Evolutionary conservation across 768 basidiomycete species (phyloP).

Genomic region (Leccinellum rugosiceps): DNA sequence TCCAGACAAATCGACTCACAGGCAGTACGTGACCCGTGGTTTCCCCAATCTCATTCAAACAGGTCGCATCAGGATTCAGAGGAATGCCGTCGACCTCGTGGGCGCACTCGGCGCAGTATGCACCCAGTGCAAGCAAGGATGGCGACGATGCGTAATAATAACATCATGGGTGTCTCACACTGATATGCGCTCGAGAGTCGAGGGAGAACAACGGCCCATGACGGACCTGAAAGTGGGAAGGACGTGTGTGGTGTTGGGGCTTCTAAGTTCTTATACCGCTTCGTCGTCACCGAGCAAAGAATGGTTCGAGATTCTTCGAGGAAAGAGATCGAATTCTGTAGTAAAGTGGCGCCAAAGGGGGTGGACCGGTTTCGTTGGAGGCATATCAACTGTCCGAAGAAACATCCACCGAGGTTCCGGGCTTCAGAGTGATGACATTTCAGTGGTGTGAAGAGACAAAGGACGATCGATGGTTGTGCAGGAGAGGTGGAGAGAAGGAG

Average conservation of each 20-base stretch:
- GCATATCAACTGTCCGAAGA: neutral
- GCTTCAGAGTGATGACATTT: no score
- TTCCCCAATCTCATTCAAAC: neutral
- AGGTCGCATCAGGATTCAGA: neutral
- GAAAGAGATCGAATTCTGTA: no score
- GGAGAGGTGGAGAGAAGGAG: no score
- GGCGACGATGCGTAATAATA: neutral
- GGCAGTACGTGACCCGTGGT: neutral
- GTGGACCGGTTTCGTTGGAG: no score
- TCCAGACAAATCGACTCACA: neutral
- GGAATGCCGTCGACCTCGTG: neutral
- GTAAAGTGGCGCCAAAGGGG: neutral
- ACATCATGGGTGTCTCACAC: neutral
- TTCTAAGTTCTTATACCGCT: no score
- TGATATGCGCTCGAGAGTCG: neutral
- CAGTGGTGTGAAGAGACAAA: neutral
- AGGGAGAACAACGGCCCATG: neutral
- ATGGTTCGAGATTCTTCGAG: no score
- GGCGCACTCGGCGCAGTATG: neutral
- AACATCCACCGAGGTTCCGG: no score
- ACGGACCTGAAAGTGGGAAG: neutral
- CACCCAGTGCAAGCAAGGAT: neutral
- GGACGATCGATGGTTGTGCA: no score
- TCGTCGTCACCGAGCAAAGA: no score
- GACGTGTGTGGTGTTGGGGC: no score